These are phyloP conservation scores for Parietichytrium sp. DNA, from an alignment of 108 stramenopile genomes.

Conservation along the genomic window DNA sequence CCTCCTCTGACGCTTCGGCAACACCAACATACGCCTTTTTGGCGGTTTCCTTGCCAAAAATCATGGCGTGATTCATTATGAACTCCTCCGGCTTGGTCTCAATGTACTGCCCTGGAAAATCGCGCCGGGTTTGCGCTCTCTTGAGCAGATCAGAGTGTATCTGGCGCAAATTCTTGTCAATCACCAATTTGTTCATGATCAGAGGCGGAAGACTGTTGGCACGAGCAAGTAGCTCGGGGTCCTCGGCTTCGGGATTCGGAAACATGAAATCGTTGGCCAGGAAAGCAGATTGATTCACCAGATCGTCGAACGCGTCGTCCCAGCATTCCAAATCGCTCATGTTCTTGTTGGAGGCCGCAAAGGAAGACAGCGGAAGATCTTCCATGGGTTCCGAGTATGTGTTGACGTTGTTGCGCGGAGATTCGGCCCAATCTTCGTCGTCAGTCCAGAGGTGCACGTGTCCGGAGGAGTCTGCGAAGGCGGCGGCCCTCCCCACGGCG, in stretches of 20 bases:
- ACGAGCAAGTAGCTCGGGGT: too few relatives aligned
- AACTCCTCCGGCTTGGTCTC: conserved; percentile 34
- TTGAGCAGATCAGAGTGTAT: neutral
- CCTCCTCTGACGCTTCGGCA: neutral
- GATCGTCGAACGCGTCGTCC: conserved; percentile 13
- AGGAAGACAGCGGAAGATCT: neutral
- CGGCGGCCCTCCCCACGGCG: neutral
- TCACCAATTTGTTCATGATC: neutral
- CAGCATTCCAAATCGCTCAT: conserved; percentile 24
- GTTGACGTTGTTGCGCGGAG: neutral
- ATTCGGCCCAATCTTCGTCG: conserved; percentile 19
- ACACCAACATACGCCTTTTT: neutral
- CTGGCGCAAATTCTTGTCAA: neutral
- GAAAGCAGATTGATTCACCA: conserved; percentile 34
- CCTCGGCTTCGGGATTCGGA: too few relatives aligned
- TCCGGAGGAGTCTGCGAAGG: conserved; percentile 1
- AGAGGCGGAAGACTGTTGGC: neutral
- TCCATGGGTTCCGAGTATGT: neutral
- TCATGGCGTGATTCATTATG: neutral
- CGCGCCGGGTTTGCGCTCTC: neutral
- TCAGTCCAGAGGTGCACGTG: conserved; percentile 22
- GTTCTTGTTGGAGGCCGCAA: neutral
- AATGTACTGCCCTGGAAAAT: conserved; percentile 18
- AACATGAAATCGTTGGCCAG: conserved; percentile 20
- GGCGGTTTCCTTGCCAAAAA: conserved; percentile 11